A percentile compares a stretch with the other conserved stretches of the same genome.
Evolutionary conservation across 345 rosid genomes (phyloP).

Genomic region (Linum trigynum): DNA sequence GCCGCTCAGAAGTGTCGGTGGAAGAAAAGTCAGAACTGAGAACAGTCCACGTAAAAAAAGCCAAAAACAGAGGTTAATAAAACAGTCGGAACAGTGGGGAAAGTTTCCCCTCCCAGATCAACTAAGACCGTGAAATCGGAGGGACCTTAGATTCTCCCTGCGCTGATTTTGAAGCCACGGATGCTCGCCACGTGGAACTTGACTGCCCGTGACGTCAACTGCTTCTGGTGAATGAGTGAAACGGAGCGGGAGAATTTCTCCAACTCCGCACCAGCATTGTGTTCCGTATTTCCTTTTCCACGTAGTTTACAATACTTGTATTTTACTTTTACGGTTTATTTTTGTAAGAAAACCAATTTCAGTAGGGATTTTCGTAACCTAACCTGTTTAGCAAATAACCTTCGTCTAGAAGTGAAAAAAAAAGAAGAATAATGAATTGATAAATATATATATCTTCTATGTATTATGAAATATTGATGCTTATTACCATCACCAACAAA

Average conservation of each 20-base stretch:
- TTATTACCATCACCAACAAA: not conserved
- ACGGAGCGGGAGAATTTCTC: not conserved
- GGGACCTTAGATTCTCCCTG: conserved; percentile 1
- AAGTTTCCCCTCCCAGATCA: too few relatives aligned
- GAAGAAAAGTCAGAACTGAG: not conserved
- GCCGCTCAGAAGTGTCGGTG: conserved; percentile 33
- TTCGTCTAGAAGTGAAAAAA: not conserved
- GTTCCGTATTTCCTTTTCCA: not conserved
- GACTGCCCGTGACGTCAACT: not conserved
- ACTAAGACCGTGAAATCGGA: not conserved
- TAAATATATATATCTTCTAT: not conserved
- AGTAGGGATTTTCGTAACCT: not conserved
- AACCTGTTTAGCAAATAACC: not conserved
- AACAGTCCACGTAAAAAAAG: not conserved
- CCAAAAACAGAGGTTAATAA: not conserved
- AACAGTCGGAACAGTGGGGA: too few relatives aligned
- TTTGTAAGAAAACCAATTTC: not conserved
- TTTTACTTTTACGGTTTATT: not conserved
- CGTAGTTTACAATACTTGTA: not conserved
- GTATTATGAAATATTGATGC: not conserved
- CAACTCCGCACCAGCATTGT: not conserved
- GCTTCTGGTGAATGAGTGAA: not conserved
- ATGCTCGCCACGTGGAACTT: conserved; percentile 10
- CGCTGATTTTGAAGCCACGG: not conserved
- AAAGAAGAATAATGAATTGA: not conserved